These are phyloP conservation scores for Carex pumila DNA, from an alignment of 176 grass and related monocot genomes.

Conservation along the genomic window DNA sequence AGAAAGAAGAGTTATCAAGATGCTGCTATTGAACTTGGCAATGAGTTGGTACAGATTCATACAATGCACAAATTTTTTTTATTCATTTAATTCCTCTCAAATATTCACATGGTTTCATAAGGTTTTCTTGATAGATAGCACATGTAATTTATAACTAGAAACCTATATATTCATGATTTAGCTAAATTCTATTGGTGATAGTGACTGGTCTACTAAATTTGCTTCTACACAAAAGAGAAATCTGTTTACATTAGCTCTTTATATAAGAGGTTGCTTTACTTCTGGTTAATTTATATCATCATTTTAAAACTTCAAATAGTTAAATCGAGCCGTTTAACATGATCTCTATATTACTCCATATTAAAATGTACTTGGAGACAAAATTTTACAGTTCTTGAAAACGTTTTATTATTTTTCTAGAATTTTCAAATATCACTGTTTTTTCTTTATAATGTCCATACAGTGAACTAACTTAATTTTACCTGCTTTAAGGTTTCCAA, in stretches of 20 bases:
- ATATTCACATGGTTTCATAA: not conserved
- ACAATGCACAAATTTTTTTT: not conserved
- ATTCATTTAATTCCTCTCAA: not conserved
- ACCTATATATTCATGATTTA: not conserved
- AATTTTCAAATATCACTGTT: too few relatives aligned
- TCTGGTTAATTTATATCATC: too few relatives aligned
- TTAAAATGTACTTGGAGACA: too few relatives aligned
- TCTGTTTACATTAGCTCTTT: not conserved
- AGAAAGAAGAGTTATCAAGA: conserved; percentile 95
- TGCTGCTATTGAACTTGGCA: conserved; percentile 88
- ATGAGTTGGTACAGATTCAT: conserved; percentile 56
- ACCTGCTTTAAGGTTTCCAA: not conserved
- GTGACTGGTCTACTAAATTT: not conserved
- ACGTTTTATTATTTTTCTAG: too few relatives aligned
- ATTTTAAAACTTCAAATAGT: too few relatives aligned
- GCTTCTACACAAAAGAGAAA: not conserved
- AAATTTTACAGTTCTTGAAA: too few relatives aligned
- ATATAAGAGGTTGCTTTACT: too few relatives aligned
- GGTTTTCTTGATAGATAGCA: not conserved
- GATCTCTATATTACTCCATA: too few relatives aligned
- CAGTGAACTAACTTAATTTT: not conserved
- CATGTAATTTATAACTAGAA: not conserved
- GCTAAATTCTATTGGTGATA: not conserved
- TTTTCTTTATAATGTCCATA: not conserved
- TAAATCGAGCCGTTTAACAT: too few relatives aligned